Evolutionary conservation across 345 rosid genomes (phyloP), one percentile per base, ranked within the genome.

Genomic region (Populus davidiana): DNA sequence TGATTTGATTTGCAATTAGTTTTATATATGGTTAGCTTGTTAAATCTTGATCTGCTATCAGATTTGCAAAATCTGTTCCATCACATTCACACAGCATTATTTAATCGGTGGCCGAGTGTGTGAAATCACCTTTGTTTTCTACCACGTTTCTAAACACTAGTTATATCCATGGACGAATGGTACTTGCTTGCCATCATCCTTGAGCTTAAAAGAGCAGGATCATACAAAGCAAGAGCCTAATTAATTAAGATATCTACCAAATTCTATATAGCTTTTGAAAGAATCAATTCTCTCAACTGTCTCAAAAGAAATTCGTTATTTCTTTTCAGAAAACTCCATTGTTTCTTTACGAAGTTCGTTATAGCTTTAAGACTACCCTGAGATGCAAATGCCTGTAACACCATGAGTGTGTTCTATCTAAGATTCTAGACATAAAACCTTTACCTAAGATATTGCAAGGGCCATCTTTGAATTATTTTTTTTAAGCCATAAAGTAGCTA

Each of bases 251-350:
- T 43, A 59, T 38, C 12, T 33, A 31, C 33, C n/a, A 3, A 31
- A 31, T 50, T 61, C 16, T 43, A 18, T 8, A 33, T 50, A 29
- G 61, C 77, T 25, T 70, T 74, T 20, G 54, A 59, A 54, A 38
- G 75, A 82, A 75, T 62, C 63, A 43, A 59, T 52, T 75, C 77
- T 29, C 70, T 78, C 49, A 75, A 83, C 85, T 38, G 78, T 80
- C 82, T 4, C 21, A 77, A 84, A 80, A 83, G 81, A 82, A 84
- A 79, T 81, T 79, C 70, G 86, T 83, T 84, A 61, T 21, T 59
- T 75, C 67, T 67, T 84, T 84, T 75, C 33, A 69, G 59, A 9
- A 70, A 77, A 66, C 59, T 27, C 36, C 31, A 47, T 54, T 36
- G 71, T 35, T 39, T 71, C 73, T 83, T 74, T 74, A 43, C 25